Conservation (phyloP, 139 green algal species). For the Chlorella sp. region DNA sequence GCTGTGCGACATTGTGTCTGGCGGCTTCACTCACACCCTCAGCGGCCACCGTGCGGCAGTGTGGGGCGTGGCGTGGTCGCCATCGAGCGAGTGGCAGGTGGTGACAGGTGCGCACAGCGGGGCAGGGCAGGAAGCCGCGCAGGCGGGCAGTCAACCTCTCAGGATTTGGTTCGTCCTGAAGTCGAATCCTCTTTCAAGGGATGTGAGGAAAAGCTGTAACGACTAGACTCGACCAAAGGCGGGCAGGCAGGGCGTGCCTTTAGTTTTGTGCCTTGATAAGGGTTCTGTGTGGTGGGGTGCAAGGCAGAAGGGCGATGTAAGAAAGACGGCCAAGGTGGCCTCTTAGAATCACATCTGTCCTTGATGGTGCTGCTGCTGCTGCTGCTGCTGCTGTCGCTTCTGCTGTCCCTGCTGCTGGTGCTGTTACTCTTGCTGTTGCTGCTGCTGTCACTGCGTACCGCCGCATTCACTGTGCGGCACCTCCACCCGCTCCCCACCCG, state of each 20-base stretch:
- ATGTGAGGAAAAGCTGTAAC: no score
- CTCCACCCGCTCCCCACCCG: neutral
- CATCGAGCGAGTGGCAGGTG: conserved; percentile 73
- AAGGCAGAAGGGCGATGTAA: no score
- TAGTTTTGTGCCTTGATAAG: no score
- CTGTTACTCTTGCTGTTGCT: neutral
- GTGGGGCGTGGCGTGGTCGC: conserved; percentile 77
- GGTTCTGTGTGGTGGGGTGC: neutral
- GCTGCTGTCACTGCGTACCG: no score
- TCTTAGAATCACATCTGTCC: no score
- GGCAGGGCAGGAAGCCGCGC: neutral
- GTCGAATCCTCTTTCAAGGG: no score
- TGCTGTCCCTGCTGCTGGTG: neutral
- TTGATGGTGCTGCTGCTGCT: no score
- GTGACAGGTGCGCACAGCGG: conserved; percentile 54
- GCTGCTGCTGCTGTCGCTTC: neutral
- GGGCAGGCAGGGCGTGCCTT: no score
- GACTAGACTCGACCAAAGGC: no score
- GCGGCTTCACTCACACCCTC: conserved; percentile 80
- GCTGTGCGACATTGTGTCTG: conserved; percentile 78
- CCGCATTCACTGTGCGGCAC: neutral
- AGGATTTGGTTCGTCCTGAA: no score
- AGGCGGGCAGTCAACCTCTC: no score
- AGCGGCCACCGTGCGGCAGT: conserved; percentile 71
- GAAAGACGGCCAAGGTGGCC: neutral